Conservation (phyloP, 495 filamentous ascomycete species). For the Aspergillus indologenus region DNA sequence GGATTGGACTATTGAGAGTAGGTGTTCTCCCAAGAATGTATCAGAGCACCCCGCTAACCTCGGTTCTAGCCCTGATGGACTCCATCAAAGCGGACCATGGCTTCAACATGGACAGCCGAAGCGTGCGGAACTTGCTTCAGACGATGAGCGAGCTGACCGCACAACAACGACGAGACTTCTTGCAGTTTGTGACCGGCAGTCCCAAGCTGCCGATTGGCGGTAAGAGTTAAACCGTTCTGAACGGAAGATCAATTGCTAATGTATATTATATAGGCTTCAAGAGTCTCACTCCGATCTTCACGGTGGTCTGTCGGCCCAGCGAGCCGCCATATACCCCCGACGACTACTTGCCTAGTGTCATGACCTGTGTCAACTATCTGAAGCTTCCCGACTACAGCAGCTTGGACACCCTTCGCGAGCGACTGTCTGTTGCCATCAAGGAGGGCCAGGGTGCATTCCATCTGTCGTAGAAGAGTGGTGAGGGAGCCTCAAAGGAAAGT, state of each 20-base stretch:
- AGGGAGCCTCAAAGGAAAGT: background rate
- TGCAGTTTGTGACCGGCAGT: conserved; percentile 98
- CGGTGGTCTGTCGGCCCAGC: conserved; percentile 96
- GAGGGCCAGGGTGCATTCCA: conserved; percentile 99
- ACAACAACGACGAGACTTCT: conserved; percentile 82
- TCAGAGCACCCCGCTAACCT: conserved; percentile 15
- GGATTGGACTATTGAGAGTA: conserved; percentile 97
- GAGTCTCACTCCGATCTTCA: conserved; percentile 94
- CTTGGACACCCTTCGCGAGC: conserved; percentile 69
- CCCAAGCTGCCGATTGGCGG: conserved; percentile 98
- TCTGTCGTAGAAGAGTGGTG: conserved; percentile 58
- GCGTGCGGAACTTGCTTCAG: conserved; percentile 89
- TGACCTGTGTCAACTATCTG: conserved; percentile 99
- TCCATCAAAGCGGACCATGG: conserved; percentile 99
- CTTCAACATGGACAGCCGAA: conserved; percentile 98
- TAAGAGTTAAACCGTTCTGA: too few relatives aligned
- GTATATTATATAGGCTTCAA: conserved; percentile 72
- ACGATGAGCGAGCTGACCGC: conserved; percentile 85
- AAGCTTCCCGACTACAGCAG: conserved; percentile 95
- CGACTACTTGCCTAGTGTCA: conserved; percentile 96
- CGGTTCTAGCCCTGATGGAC: conserved; percentile 78
- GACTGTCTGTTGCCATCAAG: conserved; percentile 79
- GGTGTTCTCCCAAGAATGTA: conserved; percentile 27
- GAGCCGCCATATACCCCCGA: conserved; percentile 93
- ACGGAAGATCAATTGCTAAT: conserved; percentile 21